A percentile compares a stretch with the other conserved stretches of the same genome.
Conservation (phyloP, 2,329 filamentous ascomycete species). For the Coniochaeta sp. region DNA sequence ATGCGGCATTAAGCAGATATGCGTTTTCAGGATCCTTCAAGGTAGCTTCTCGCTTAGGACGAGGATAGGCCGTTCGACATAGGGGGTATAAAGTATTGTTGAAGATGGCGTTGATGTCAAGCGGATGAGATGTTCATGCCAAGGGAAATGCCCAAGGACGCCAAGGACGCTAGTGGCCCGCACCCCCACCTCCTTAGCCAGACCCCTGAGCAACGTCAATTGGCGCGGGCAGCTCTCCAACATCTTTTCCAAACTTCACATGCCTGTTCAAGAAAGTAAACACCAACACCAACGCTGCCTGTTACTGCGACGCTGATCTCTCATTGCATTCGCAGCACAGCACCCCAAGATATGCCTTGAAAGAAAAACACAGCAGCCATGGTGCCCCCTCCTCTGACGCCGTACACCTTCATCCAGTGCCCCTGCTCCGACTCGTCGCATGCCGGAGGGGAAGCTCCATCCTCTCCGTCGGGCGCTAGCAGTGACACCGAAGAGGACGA, state of each 20-base stretch:
- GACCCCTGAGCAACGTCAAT: no score
- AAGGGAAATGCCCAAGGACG: no score
- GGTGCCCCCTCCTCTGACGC: slow-evolving; percentile 42
- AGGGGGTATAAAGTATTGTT: no score
- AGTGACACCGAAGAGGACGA: slow-evolving; percentile 61
- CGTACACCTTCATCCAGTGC: slow-evolving; percentile 62
- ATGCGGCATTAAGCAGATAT: no score
- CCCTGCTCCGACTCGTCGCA: slow-evolving; percentile 48
- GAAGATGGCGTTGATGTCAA: no score
- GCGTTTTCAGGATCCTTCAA: no score
- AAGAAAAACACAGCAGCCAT: slow-evolving; percentile 22
- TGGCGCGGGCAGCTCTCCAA: neutral
- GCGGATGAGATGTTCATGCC: no score
- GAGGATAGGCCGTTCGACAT: no score
- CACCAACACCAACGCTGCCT: neutral
- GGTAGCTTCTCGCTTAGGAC: no score
- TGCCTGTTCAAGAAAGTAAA: neutral
- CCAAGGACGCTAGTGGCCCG: no score
- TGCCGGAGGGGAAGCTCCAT: slow-evolving; percentile 21
- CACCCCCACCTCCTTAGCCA: no score
- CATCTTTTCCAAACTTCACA: neutral
- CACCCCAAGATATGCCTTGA: neutral
- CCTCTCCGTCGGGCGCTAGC: slow-evolving; percentile 6
- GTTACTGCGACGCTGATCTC: neutral
- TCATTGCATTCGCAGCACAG: neutral